phyloP scores from a whole-genome alignment of 2,329 filamentous ascomycete species.

The Teratosphaeria epicoccoides region DNA sequence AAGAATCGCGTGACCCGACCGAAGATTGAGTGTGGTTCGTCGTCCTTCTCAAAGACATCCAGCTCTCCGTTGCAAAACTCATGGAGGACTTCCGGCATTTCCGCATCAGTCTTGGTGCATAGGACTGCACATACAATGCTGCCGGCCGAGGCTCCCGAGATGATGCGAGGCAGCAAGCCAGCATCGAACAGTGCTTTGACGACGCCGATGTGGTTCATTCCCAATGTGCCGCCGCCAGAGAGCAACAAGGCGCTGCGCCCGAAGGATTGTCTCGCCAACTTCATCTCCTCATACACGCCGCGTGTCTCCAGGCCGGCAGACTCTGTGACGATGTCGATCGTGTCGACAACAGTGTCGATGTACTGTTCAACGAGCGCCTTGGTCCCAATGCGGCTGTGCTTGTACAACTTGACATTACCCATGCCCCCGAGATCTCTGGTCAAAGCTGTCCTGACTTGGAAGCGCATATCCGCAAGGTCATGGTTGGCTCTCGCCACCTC shows the following conservation, averaged over 20 bases:
- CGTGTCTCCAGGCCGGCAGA: constrained; percentile 38
- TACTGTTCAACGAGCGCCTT: constrained; percentile 90
- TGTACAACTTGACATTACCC: constrained; percentile 69
- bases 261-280: constrained; percentile 77
- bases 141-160: constrained; percentile 82
- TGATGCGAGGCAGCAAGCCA: constrained; percentile 75
- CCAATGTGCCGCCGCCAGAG: constrained; percentile 85
- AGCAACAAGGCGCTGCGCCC: constrained; percentile 76
- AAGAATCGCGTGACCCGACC: constrained; percentile 58
- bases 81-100: constrained; percentile 75
- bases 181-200: constrained; percentile 76
- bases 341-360: constrained; percentile 69
- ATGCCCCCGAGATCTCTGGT: constrained; percentile 88
- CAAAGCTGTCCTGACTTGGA: constrained; percentile 64
- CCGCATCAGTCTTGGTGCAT: constrained; percentile 71
- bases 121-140: constrained; percentile 76
- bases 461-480: constrained; percentile 65
- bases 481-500: constrained; percentile 22
- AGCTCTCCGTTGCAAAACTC: constrained; percentile 61
- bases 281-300: constrained; percentile 50
- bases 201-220: constrained; percentile 79
- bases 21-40: constrained; percentile 50
- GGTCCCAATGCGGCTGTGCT: constrained; percentile 74
- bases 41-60: constrained; percentile 49
- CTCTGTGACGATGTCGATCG: constrained; percentile 63